Base-by-base conservation (phyloP, 2,329 filamentous ascomycete species). In the Talaromyces albobiverticillius region DNA sequence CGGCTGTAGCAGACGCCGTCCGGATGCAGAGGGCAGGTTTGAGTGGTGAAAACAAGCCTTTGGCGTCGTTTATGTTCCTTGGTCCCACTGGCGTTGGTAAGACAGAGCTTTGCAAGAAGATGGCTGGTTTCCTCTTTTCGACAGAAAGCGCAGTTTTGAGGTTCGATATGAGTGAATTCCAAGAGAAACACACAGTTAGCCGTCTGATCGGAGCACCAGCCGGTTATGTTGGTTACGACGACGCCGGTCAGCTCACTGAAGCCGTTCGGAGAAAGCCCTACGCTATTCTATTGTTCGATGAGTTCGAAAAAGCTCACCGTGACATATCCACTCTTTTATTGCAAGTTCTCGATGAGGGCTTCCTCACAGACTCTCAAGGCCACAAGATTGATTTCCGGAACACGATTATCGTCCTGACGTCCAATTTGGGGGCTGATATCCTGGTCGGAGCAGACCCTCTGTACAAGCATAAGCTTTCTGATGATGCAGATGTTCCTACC, bases 91-190 rank as follows among this genome's bases (percentile, higher is more conserved):
- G 94, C 67, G 93, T 96, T 16, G 94, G 94, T 54, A 99, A 97
- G 77, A 99, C 94, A 3, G 92, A 97, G 68, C 83, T 97, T 1
- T 96, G 92, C 80, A 97, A 97, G 79, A 93, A 95, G 69, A 86
- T 99, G 63, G 94, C 94, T 1, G 83, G 82, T 55, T 97, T 96
- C 76, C 79, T 99, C 34, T 99, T 97, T 74, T 94, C 89, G 0
- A 96, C 90, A 1, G 90, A 96, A 64, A 85, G 85, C 25, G 93
- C 94, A 2, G 90, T 99, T 23, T 84, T 96, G 31, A 83, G 94
- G 31, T 97, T 97, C 71, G 94, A 97, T 71, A 97, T 97, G 94
- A 90, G 86, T 63, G 94, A 99, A 67, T 97, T 96, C 70, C 91
- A 95, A 67, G 94, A 97, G 69, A 96, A 95, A 71, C 93, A 97